Base-by-base conservation (phyloP, 73 alveolate genomes). In the Paramecium sexaurelia region DNA sequence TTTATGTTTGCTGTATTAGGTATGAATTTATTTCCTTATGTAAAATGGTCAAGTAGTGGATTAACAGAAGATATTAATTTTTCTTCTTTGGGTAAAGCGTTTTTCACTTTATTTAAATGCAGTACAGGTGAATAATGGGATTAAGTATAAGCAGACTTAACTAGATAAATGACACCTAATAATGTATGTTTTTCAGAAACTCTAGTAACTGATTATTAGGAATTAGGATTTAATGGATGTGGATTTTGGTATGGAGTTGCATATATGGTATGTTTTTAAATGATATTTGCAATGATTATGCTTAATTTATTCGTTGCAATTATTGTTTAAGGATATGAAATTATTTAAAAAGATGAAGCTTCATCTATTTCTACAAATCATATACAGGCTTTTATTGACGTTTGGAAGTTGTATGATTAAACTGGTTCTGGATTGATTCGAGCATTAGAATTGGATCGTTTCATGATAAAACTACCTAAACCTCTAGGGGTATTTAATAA, bases 1-100 rank as follows among this genome's bases (percentile, higher is more conserved):
- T 94, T 73, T 39, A 87, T 92, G 67, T 94, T 87, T 78, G 57
- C 96, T 11, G 57, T 86, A 0, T 61, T 86, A 39, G 93, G 93
- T 13, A 57, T 86, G 9, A 71, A 86, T 61, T n/a, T 86, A 15
- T 86, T 57, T 6, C 87, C 93, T 0, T 86, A 61, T 55, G 47
- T 86, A 27, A 86, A 86, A 86, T 67, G 71, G 43, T 24, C 57
- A 19, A 35, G 5, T 33, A 35, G 27, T 7, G 56, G 82, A 15
- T 35, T 61, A 55, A 55, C 87, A 5, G 37, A 37, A 4, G 35
- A 35, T 8, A 15, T 40, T 1, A 71, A 86, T 22, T 86, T 86
- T 35, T 36, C 82, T 10, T 19, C 68, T 61, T 86, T 86, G 26
- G 56, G 56, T 26, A 57, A 66, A 1, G 86, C 93, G 20, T 41